Evolutionary conservation across 106 monocot genomes (phyloP).

Genomic region (Xerophyta viscosa): DNA sequence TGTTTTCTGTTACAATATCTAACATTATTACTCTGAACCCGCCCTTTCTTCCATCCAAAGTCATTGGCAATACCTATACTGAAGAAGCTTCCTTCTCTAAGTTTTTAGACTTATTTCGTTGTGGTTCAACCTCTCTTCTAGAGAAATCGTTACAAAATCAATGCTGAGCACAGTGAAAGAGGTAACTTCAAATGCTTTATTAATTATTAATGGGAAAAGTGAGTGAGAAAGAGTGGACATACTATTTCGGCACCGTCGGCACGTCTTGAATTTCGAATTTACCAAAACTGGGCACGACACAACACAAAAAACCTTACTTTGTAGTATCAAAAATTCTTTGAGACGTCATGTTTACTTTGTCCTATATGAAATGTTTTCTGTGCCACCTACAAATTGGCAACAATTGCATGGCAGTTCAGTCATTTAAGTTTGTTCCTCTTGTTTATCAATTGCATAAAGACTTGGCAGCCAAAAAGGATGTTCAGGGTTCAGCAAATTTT

Average conservation of each 20-base stretch:
- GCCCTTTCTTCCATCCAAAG: no score
- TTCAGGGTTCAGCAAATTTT: constrained; percentile 62
- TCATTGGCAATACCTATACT: no score
- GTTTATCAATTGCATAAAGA: constrained; percentile 99
- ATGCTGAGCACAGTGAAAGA: constrained; percentile 71
- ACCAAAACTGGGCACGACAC: no score
- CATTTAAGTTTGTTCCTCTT: constrained; percentile 89
- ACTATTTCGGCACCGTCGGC: no score
- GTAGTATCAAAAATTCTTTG: no score
- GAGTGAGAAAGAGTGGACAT: no score
- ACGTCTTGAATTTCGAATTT: no score
- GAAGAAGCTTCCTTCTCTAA: constrained; percentile 19
- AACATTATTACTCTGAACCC: no score
- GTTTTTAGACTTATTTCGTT: constrained; percentile 93
- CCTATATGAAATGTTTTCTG: no score
- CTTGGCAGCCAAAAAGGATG: constrained; percentile 81
- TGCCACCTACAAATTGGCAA: neutral
- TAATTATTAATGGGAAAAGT: neutral
- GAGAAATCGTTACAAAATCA: constrained; percentile 53
- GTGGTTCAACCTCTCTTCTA: constrained; percentile 86
- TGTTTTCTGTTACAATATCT: no score
- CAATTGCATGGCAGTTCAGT: constrained; percentile 62
- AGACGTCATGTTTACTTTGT: no score
- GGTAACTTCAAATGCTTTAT: constrained; percentile 17
- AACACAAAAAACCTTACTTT: no score